phyloP scores from a whole-genome alignment of 495 filamentous ascomycete genomes.

The Chaetomium cochliodes region DNA sequence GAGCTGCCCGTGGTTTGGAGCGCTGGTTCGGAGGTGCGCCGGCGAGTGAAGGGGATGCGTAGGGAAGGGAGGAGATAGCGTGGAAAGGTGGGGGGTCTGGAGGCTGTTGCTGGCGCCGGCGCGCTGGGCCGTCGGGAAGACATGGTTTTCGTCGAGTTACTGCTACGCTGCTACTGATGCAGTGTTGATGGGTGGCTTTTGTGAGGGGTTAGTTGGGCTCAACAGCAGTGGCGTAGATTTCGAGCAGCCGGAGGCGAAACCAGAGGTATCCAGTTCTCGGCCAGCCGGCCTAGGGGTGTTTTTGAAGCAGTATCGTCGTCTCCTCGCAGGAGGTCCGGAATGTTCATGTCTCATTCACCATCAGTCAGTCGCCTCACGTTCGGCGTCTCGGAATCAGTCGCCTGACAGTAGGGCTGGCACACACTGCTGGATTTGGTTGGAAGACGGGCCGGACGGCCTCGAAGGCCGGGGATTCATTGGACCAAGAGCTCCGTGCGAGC shows the following conservation, averaged over 20 bases:
- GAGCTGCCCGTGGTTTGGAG: neutral
- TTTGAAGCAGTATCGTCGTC: neutral
- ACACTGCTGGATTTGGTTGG: constrained; percentile 1
- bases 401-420: constrained; percentile 5
- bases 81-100: constrained; percentile 42
- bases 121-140: constrained; percentile 13
- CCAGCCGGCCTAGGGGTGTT: neutral
- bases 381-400: constrained; percentile 6
- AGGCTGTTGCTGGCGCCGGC: constrained; percentile 13
- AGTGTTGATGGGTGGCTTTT: neutral
- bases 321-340: neutral
- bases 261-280: neutral
- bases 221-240: neutral
- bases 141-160: constrained; percentile 25
- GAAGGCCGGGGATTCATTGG: neutral
- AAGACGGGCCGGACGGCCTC: neutral
- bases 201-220: neutral
- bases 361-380: neutral
- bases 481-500: neutral
- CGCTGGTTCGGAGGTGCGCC: constrained; percentile 22
- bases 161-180: constrained; percentile 15
- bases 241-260: neutral
- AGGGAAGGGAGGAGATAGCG: constrained; percentile 53
- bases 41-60: constrained; percentile 45
- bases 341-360: neutral